These are phyloP conservation scores for Pichia deserticola DNA, from an alignment of 805 yeast genomes.

Conservation along the genomic window DNA sequence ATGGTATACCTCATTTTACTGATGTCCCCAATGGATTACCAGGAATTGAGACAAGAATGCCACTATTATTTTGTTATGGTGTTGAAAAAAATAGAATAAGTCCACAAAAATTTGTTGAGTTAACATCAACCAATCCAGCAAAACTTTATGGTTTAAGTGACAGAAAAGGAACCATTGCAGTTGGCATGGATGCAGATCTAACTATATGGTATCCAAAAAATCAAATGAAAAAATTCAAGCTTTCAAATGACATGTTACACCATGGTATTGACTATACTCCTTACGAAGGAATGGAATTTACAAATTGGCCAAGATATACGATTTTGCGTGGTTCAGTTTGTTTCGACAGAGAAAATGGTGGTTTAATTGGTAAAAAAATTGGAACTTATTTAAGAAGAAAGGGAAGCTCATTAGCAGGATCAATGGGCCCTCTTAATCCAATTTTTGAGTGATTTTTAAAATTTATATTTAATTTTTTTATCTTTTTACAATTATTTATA, in stretches of 20 bases:
- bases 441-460: slow-evolving; percentile 4
- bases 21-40: slow-evolving; percentile 41
- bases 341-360: slow-evolving; percentile 24
- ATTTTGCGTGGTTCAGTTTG: slow-evolving; percentile 31
- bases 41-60: slow-evolving; percentile 40
- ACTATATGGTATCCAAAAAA: slow-evolving; percentile 39
- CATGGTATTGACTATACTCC: slow-evolving; percentile 34
- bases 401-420: slow-evolving; percentile 16
- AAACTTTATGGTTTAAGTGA: slow-evolving; percentile 36
- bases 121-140: slow-evolving; percentile 38
- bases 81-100: slow-evolving; percentile 33
- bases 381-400: slow-evolving; percentile 25
- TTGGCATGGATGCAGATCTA: slow-evolving; percentile 42
- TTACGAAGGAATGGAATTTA: slow-evolving; percentile 30
- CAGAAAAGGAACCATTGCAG: slow-evolving; percentile 34
- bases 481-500: too few relatives aligned
- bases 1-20: slow-evolving; percentile 34
- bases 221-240: slow-evolving; percentile 17
- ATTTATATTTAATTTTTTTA: too few relatives aligned
- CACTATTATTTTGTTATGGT: slow-evolving; percentile 35
- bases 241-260: slow-evolving; percentile 27
- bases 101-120: slow-evolving; percentile 36
- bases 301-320: slow-evolving; percentile 39
- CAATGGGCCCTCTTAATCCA: slow-evolving; percentile 16
- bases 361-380: slow-evolving; percentile 10